Percentiles rank a stretch among this genome's conserved stretches.
phyloP scores from a whole-genome alignment of 2,329 filamentous ascomycete genomes.

The Chaetomium sp. region DNA sequence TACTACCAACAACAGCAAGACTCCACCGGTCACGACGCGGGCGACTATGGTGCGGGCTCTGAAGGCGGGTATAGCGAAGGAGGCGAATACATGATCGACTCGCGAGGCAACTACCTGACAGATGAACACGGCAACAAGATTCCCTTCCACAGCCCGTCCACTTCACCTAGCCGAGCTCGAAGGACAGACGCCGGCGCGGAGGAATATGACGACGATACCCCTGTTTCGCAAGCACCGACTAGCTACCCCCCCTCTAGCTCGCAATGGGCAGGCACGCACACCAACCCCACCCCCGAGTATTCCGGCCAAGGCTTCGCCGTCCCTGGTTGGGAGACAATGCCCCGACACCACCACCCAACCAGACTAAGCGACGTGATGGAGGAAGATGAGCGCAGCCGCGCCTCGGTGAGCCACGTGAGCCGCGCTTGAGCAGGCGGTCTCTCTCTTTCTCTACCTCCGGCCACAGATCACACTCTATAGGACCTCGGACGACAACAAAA shows the following conservation, averaged over 20 bases:
- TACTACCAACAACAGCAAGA: constrained; percentile 39
- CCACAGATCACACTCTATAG: too few relatives aligned
- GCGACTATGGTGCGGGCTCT: constrained; percentile 45
- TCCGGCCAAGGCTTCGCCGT: constrained; percentile 59
- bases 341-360: constrained; percentile 80
- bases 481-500: too few relatives aligned
- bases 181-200: constrained; percentile 48
- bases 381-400: constrained; percentile 73
- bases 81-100: constrained; percentile 64
- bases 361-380: constrained; percentile 82
- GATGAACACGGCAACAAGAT: constrained; percentile 58
- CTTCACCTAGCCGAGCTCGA: constrained; percentile 34
- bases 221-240: constrained; percentile 36
- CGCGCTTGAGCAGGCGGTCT: constrained; percentile 30
- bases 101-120: constrained; percentile 52
- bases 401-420: constrained; percentile 60
- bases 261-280: constrained; percentile 39
- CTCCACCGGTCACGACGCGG: constrained; percentile 39
- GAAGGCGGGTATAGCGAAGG: constrained; percentile 57
- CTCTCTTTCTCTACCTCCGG: background rate
- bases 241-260: constrained; percentile 33
- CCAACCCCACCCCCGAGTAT: constrained; percentile 48
- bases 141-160: constrained; percentile 40
- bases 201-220: constrained; percentile 46
- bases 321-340: constrained; percentile 68